Conservation (phyloP, 805 yeast species). For the Blastobotrys muscicola region DNA sequence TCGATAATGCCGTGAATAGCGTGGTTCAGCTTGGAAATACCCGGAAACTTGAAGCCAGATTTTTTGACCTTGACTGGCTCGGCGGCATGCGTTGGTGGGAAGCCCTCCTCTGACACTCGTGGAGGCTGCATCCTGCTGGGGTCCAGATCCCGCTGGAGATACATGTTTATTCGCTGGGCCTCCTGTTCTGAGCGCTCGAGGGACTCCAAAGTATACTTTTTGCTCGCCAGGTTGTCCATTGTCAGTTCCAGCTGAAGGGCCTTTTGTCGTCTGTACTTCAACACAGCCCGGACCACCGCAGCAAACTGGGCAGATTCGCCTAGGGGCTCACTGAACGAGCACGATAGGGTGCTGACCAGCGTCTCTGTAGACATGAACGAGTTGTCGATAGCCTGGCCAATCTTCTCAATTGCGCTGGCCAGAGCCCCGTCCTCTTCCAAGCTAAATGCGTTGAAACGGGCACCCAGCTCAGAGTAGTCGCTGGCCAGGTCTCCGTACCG, state of each 20-base stretch:
- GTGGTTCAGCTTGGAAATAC: slow-evolving; percentile 40
- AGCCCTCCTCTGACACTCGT: slow-evolving; percentile 1
- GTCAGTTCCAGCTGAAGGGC: slow-evolving; percentile 43
- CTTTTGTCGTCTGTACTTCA: slow-evolving; percentile 52
- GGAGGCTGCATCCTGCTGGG: neutral
- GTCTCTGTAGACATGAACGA: slow-evolving; percentile 41
- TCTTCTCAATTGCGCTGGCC: slow-evolving; percentile 59
- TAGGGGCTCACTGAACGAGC: slow-evolving; percentile 56
- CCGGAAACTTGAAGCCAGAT: slow-evolving; percentile 44
- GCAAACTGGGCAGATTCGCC: slow-evolving; percentile 65
- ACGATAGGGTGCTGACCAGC: slow-evolving; percentile 43
- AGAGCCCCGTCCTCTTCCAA: slow-evolving; percentile 35
- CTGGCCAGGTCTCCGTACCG: slow-evolving; percentile 50
- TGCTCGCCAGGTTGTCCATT: slow-evolving; percentile 30
- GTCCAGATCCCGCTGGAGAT: slow-evolving; percentile 18
- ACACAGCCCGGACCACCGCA: slow-evolving; percentile 44
- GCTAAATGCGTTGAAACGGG: slow-evolving; percentile 51
- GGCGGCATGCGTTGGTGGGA: slow-evolving; percentile 9
- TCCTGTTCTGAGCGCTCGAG: slow-evolving; percentile 37
- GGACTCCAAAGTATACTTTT: slow-evolving; percentile 26
- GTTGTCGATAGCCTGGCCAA: slow-evolving; percentile 80
- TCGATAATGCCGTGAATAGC: slow-evolving; percentile 55
- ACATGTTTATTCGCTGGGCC: slow-evolving; percentile 33
- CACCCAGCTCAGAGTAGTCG: slow-evolving; percentile 72
- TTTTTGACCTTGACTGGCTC: slow-evolving; percentile 19